Conservation (phyloP, 352 stramenopile species). For the Globisporangium polare region DNA sequence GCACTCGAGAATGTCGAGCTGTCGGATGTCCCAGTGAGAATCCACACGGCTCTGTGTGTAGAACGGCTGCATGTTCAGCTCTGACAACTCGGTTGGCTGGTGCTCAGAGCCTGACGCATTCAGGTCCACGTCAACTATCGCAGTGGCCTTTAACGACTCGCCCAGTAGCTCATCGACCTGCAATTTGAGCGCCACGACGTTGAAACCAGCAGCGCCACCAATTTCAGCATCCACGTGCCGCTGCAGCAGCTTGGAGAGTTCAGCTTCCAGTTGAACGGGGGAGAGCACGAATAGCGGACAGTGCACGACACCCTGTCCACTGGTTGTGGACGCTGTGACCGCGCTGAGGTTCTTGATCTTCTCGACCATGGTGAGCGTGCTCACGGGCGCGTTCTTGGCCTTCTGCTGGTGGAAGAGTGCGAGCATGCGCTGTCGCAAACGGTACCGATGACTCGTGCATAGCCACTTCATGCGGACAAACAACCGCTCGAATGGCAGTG, state of each 20-base stretch:
- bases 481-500: conserved; percentile 32
- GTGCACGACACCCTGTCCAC: conserved; percentile 14
- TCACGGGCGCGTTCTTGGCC: conserved; percentile 17
- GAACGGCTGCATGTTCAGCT: neutral
- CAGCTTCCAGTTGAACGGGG: conserved; percentile 22
- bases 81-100: neutral
- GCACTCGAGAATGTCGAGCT: conserved; percentile 15
- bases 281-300: conserved; percentile 41
- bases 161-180: conserved; percentile 16
- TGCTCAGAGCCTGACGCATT: neutral
- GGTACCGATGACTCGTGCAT: conserved; percentile 43
- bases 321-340: conserved; percentile 7
- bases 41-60: neutral
- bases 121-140: conserved; percentile 2
- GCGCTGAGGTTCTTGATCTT: conserved; percentile 13
- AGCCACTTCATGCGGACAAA: conserved; percentile 40
- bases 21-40: conserved; percentile 16
- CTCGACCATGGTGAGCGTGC: conserved; percentile 11
- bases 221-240: conserved; percentile 1
- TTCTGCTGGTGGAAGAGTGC: conserved; percentile 36
- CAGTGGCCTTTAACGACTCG: neutral
- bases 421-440: conserved; percentile 51
- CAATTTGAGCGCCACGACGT: conserved; percentile 15
- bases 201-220: conserved; percentile 6
- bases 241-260: conserved; percentile 25